A percentile compares a stretch with the other conserved stretches of the same genome.
Evolutionary conservation across 2,329 filamentous ascomycete genomes (phyloP).

Genomic region (Phialocephala subalpina): DNA sequence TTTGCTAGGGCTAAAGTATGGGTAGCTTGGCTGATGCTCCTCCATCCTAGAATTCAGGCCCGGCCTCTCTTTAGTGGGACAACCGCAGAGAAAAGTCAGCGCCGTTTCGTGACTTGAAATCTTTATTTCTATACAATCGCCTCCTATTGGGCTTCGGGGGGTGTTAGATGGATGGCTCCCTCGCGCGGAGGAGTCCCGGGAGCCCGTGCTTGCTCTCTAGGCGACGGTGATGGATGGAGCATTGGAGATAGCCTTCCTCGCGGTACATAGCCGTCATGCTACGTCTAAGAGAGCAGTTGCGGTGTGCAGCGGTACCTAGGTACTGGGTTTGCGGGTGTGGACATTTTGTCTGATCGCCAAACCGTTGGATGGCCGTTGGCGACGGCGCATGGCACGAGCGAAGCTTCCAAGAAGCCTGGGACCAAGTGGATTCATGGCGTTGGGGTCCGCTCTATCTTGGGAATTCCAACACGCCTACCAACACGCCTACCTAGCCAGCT

Average conservation of each 20-base stretch:
- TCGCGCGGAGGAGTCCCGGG: slow-evolving; percentile 29
- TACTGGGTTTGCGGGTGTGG: slow-evolving; percentile 6
- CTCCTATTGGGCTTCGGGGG: neutral
- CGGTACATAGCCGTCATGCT: neutral
- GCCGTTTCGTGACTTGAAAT: slow-evolving; percentile 16
- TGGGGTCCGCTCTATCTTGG: slow-evolving; percentile 2
- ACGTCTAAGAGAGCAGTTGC: neutral
- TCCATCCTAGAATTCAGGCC: neutral
- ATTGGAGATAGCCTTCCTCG: neutral
- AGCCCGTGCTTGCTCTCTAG: slow-evolving; percentile 18
- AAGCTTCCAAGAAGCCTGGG: slow-evolving; percentile 5
- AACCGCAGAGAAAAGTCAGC: slow-evolving; percentile 10
- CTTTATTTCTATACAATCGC: neutral
- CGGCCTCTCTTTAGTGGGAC: neutral
- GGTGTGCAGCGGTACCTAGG: neutral
- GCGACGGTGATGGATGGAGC: neutral
- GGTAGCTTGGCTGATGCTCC: neutral
- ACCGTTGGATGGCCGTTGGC: slow-evolving; percentile 15
- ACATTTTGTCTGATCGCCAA: slow-evolving; percentile 25
- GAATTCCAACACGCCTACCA: too few relatives aligned
- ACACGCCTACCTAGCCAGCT: neutral
- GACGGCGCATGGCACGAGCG: neutral
- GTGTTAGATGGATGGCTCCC: neutral
- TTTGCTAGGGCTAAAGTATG: neutral
- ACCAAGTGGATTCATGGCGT: neutral